A percentile compares a stretch with the other conserved stretches of the same genome.
Conservation (phyloP, 2,329 filamentous ascomycete genomes). For the Cercospora sp. region DNA sequence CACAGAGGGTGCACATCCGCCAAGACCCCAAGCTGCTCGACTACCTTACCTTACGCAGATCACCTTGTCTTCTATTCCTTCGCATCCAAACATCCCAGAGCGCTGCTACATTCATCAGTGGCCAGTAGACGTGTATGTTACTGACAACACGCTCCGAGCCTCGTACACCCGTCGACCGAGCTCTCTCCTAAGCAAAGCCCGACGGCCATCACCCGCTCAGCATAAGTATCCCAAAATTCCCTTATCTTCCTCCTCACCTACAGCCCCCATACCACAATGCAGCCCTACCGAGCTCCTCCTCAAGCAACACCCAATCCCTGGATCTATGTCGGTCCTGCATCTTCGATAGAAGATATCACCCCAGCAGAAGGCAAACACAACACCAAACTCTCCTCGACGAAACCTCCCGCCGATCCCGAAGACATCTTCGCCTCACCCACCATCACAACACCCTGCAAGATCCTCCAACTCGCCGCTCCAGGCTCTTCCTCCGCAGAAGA, state of each 20-base stretch:
- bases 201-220: not conserved
- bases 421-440: conserved; percentile 1
- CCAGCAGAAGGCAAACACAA: conserved; percentile 43
- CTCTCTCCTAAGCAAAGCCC: not conserved
- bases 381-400: conserved; percentile 44
- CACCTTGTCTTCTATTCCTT: not conserved
- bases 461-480: conserved; percentile 46
- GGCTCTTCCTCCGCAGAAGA: conserved; percentile 29
- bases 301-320: conserved; percentile 41
- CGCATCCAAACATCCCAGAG: not conserved
- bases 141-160: not conserved
- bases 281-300: conserved; percentile 6
- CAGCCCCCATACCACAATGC: not conserved
- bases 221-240: not conserved
- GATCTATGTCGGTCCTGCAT: conserved; percentile 58
- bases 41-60: not conserved
- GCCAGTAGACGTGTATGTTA: not conserved
- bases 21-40: not conserved
- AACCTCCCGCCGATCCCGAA: conserved; percentile 15
- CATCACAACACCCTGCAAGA: conserved; percentile 52
- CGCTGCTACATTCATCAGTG: too few relatives aligned
- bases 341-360: conserved; percentile 58
- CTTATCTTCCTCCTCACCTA: not conserved
- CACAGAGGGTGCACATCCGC: not conserved
- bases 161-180: not conserved